Evolutionary conservation across 306 rosid species (phyloP).

Genomic region (Vicia sativa): DNA sequence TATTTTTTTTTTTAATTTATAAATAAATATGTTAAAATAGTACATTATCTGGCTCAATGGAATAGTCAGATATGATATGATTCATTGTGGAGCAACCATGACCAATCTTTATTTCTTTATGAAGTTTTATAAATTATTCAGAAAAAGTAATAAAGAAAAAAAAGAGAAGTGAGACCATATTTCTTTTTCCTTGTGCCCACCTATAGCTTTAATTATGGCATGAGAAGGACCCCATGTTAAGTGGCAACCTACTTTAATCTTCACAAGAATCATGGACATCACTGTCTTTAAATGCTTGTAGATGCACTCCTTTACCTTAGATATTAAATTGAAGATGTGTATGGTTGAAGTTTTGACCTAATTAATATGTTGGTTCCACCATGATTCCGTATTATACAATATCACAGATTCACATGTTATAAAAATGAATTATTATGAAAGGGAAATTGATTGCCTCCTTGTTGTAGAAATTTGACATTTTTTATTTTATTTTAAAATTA

Average conservation of each 20-base stretch:
- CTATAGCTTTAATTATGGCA: slow-evolving; percentile 67
- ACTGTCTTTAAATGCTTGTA: slow-evolving; percentile 45
- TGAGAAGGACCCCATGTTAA: slow-evolving; percentile 65
- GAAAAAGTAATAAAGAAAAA: slow-evolving; percentile 41
- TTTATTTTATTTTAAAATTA: too few species aligned
- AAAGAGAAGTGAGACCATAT: slow-evolving; percentile 24
- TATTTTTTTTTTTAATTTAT: neutral
- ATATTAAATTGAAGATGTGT: slow-evolving; percentile 29
- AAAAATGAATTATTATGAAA: neutral
- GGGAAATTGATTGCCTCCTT: neutral
- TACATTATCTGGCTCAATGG: slow-evolving; percentile 31
- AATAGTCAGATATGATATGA: slow-evolving; percentile 38
- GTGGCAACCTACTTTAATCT: slow-evolving; percentile 44
- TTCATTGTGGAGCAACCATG: slow-evolving; percentile 32
- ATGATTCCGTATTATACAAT: neutral
- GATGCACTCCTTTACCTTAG: slow-evolving; percentile 19
- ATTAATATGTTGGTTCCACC: slow-evolving; percentile 44
- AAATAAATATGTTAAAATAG: slow-evolving; percentile 18
- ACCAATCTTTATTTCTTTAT: slow-evolving; percentile 41
- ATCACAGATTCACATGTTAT: slow-evolving; percentile 4
- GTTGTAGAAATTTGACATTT: too few species aligned
- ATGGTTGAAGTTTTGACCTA: slow-evolving; percentile 10
- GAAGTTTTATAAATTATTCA: slow-evolving; percentile 44
- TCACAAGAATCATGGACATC: slow-evolving; percentile 62
- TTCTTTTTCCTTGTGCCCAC: slow-evolving; percentile 43